A percentile compares a stretch with the other conserved stretches of the same genome.
These are phyloP conservation scores for Cucumis hystrix DNA, from an alignment of 306 rosid species.

Conservation along the genomic window DNA sequence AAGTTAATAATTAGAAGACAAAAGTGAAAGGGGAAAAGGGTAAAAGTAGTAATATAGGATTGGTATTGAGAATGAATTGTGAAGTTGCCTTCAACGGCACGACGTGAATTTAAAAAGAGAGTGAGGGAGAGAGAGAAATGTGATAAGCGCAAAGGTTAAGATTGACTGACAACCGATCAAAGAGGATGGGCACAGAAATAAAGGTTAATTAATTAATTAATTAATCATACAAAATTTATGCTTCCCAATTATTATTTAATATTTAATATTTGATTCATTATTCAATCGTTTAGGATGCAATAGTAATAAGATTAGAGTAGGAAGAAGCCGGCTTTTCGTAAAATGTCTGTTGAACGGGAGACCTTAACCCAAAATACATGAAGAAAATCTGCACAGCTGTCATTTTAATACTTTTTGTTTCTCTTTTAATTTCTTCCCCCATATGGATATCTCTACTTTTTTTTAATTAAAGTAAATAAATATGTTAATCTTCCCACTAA, in stretches of 20 bases:
- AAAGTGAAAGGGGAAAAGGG: conserved; percentile 20
- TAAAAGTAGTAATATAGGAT: background rate
- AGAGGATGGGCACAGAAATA: conserved; percentile 77
- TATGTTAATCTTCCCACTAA: no score
- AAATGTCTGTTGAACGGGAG: conserved; percentile 78
- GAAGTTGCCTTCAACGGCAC: conserved; percentile 81
- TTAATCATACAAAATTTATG: background rate
- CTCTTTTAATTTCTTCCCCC: background rate
- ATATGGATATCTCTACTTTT: no score
- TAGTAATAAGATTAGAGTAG: background rate
- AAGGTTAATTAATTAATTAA: conserved; percentile 4
- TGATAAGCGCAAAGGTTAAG: conserved; percentile 22
- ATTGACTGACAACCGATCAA: conserved; percentile 35
- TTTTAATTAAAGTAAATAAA: no score
- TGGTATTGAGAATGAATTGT: background rate
- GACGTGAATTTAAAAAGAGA: conserved; percentile 37
- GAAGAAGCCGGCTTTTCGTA: conserved; percentile 27
- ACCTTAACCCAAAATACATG: conserved; percentile 57
- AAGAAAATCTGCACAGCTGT: conserved; percentile 39
- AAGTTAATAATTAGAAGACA: background rate
- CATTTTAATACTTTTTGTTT: background rate
- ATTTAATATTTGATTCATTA: background rate
- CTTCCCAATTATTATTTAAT: background rate
- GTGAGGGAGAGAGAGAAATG: conserved; percentile 3
- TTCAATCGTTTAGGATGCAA: background rate